Evolutionary conservation across 352 stramenopile genomes (phyloP).

Genomic region (Pythium folliculosum): DNA sequence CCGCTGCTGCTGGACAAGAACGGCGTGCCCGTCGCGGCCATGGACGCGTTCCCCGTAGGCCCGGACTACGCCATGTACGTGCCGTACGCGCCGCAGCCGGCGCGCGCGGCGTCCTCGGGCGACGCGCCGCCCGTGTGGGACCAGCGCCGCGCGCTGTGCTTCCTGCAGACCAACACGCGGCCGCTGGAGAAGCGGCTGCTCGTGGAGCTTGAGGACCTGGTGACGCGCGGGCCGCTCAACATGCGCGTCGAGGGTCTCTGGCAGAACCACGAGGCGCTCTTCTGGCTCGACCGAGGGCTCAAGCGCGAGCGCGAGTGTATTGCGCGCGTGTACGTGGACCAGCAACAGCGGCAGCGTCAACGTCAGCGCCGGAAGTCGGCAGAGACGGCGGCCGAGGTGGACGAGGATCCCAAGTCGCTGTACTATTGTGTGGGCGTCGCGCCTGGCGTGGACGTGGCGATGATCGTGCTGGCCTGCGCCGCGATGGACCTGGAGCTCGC

Average conservation of each 20-base stretch:
- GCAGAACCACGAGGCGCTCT: slow-evolving; percentile 15
- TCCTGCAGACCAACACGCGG: slow-evolving; percentile 20
- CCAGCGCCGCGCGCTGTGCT: slow-evolving; percentile 15
- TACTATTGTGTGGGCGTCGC: slow-evolving; percentile 21
- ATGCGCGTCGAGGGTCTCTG: slow-evolving; percentile 12
- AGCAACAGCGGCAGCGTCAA: neutral
- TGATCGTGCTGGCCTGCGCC: slow-evolving; percentile 22
- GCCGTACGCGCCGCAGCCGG: neutral
- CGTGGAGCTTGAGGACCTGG: slow-evolving; percentile 9
- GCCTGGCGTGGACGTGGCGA: slow-evolving; percentile 17
- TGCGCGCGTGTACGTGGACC: slow-evolving; percentile 17
- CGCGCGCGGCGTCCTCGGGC: neutral
- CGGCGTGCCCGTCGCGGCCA: slow-evolving; percentile 10
- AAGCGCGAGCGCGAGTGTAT: slow-evolving; percentile 7
- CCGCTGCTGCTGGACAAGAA: slow-evolving; percentile 20
- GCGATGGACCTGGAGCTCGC: slow-evolving; percentile 17
- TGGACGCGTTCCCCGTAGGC: slow-evolving; percentile 7
- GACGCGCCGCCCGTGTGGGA: neutral
- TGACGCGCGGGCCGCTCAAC: neutral
- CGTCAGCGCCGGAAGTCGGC: no score
- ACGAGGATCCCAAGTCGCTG: neutral
- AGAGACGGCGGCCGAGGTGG: neutral
- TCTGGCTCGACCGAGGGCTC: slow-evolving; percentile 11
- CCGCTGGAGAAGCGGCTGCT: slow-evolving; percentile 19
- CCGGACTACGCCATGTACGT: slow-evolving; percentile 18